phyloP scores from a whole-genome alignment of 306 rosid species.

The Cicer chorassanicum region DNA sequence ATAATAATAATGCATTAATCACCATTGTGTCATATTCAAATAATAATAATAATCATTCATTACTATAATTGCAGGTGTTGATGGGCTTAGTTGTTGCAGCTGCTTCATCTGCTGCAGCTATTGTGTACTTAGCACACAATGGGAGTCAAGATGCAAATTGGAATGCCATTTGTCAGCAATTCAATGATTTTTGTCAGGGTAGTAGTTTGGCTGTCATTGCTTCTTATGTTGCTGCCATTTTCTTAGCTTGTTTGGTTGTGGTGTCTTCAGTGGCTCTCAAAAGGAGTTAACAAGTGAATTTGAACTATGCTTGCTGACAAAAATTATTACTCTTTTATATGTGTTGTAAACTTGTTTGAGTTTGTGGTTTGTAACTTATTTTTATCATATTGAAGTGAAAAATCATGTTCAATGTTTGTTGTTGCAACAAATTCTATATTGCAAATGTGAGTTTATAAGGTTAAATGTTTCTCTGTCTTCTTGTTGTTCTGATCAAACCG shows the following conservation, averaged over 20 bases:
- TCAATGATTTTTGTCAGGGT: constrained; percentile 54
- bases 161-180: constrained; percentile 59
- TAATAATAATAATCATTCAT: neutral
- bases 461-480: neutral
- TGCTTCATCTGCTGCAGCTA: constrained; percentile 62
- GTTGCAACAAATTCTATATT: neutral
- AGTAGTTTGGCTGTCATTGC: constrained; percentile 55
- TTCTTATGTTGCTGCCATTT: constrained; percentile 50
- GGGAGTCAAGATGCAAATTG: constrained; percentile 72
- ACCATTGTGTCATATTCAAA: constrained; percentile 2
- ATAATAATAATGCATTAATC: neutral
- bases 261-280: constrained; percentile 60
- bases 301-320: neutral
- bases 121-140: constrained; percentile 64
- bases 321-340: neutral
- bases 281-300: constrained; percentile 37
- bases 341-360: constrained; percentile 40
- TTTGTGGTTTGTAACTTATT: constrained; percentile 39
- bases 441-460: neutral
- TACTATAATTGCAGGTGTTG: constrained; percentile 49
- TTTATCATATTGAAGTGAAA: constrained; percentile 17
- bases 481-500: neutral
- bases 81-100: constrained; percentile 51
- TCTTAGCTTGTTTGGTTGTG: constrained; percentile 48
- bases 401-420: constrained; percentile 1